phyloP scores from a whole-genome alignment of 441 rosid species.

The Bocquillonia castaneifolia region DNA sequence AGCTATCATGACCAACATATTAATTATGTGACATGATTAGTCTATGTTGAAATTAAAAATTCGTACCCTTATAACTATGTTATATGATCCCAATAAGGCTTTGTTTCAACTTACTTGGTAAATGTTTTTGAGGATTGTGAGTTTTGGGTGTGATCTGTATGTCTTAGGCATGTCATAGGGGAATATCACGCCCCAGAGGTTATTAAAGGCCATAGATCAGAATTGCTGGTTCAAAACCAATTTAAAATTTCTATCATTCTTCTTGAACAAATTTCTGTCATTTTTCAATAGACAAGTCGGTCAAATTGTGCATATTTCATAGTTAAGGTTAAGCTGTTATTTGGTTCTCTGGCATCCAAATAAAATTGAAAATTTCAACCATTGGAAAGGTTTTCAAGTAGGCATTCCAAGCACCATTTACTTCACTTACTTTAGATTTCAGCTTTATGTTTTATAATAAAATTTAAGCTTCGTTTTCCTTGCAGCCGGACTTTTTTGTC shows the following conservation, averaged over 20 bases:
- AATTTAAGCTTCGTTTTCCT: conserved; percentile 11
- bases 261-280: neutral
- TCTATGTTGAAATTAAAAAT: too few relatives aligned
- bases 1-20: neutral
- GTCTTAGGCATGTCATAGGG: neutral
- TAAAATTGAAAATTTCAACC: neutral
- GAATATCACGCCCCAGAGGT: neutral
- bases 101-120: neutral
- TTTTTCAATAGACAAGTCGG: neutral
- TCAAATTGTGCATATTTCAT: neutral
- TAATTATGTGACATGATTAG: too few relatives aligned
- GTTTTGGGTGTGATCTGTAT: conserved; percentile 11
- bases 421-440: neutral
- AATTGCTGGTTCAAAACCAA: neutral
- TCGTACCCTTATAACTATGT: neutral
- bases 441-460: conserved; percentile 3
- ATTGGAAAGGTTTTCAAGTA: neutral
- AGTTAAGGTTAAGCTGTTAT: neutral
- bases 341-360: neutral
- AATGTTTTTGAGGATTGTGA: neutral
- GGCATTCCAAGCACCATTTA: neutral
- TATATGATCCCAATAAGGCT: neutral
- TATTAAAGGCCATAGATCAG: neutral
- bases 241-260: too few relatives aligned
- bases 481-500: conserved; percentile 96